A percentile compares a stretch with the other conserved stretches of the same genome.
Conservation (phyloP, 2,329 filamentous ascomycete species). For the Cladosporium sp. region DNA sequence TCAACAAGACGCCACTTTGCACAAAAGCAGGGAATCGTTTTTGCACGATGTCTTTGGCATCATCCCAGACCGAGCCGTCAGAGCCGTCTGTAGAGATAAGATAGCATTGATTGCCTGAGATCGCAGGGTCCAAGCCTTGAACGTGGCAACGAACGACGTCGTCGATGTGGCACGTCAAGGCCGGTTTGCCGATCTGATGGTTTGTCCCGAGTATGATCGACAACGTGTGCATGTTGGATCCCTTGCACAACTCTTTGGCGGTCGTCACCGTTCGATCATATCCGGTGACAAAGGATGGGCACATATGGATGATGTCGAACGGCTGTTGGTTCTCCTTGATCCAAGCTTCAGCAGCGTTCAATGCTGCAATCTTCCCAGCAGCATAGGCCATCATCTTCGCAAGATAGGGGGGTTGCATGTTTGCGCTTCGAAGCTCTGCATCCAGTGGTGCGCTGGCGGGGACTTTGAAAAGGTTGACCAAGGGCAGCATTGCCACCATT, state of each 20-base stretch:
- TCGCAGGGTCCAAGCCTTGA: slow-evolving; percentile 26
- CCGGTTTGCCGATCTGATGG: neutral
- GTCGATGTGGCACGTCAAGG: slow-evolving; percentile 28
- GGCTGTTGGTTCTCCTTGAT: slow-evolving; percentile 26
- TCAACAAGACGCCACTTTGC: slow-evolving; percentile 20
- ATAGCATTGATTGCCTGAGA: slow-evolving; percentile 26
- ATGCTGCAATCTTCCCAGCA: slow-evolving; percentile 31
- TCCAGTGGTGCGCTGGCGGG: slow-evolving; percentile 11
- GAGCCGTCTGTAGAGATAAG: slow-evolving; percentile 19
- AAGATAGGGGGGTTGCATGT: slow-evolving; percentile 24
- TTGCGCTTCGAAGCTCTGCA: slow-evolving; percentile 20
- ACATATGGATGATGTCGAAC: slow-evolving; percentile 36
- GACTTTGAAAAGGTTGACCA: slow-evolving; percentile 12
- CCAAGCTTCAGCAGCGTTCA: slow-evolving; percentile 28
- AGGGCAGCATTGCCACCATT: slow-evolving; percentile 24
- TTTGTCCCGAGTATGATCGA: slow-evolving; percentile 23
- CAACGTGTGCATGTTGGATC: slow-evolving; percentile 29
- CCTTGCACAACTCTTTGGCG: slow-evolving; percentile 21
- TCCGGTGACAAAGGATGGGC: slow-evolving; percentile 34
- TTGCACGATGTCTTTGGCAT: slow-evolving; percentile 22
- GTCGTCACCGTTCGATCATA: slow-evolving; percentile 33
- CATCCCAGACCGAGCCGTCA: slow-evolving; percentile 9
- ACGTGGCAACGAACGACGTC: slow-evolving; percentile 38
- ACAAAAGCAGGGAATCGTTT: slow-evolving; percentile 17
- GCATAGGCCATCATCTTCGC: slow-evolving; percentile 28